Base-by-base conservation (phyloP, 768 basidiomycete species). In the Pleurotus platypus region DNA sequence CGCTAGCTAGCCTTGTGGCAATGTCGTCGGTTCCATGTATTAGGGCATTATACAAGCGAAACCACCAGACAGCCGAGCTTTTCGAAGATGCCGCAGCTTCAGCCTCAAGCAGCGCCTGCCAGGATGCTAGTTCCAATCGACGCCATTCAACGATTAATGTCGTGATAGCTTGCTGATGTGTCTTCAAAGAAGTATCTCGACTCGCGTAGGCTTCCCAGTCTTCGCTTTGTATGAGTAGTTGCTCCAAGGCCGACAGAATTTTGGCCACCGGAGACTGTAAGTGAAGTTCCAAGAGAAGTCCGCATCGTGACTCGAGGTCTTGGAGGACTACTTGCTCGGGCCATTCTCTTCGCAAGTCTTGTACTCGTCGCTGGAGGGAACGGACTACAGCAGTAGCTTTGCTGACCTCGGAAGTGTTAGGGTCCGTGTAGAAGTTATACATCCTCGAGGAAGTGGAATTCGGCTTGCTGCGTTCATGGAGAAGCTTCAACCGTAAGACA, bases 161-260 rank as follows among this genome's bases (percentile, higher is more conserved):
- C 9, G 83, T 88, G 20, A 97, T 68, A 3, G 76, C 77, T 22
- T 83, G 81, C 58, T 85, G 93, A 63, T 90, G 76, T 1, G 67
- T 54, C 64, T 81, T 84, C 61, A 99, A 79, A 42, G 86, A 86
- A 65, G 94, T 98, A 43, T 89, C 86, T n/a, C 85, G 79, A 71
- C 93, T 94, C n/a, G 96, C 89, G 66, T 90, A 98, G 62, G 86
- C 85, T 67, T 99, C 94, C 97, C 97, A 99, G 65, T 98, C 96
- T 53, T 94, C 91, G 20, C 84, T 92, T 60, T 96, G 90, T 48
- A 87, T 64, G 2, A 98, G 73, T 6, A 99, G 75, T 61, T 90
- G 89, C 66, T 99, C 97, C 43, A 98, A 67, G 4, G 86, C 85
- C 0, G 91, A 80, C 30, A 99, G 77, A 11, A 95, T 71, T 66